Percentiles rank a stretch among this genome's conserved stretches.
Conservation (phyloP, 78 protist genomes). For the Paulinella micropora region DNA sequence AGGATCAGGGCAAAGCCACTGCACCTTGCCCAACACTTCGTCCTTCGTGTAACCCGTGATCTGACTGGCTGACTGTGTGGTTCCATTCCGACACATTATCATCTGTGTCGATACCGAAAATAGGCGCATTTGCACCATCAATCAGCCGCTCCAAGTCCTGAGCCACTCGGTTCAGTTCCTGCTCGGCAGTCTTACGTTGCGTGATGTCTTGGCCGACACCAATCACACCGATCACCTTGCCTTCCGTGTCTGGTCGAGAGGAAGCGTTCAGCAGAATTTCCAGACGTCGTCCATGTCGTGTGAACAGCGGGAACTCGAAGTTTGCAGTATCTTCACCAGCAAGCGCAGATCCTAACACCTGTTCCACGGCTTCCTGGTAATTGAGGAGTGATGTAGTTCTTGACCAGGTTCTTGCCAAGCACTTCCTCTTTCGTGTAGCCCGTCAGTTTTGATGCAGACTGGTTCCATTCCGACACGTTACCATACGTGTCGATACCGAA, state of each 20-base stretch:
- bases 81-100: background rate
- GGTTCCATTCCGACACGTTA: background rate
- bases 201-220: conserved; percentile 18
- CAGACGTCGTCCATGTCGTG: background rate
- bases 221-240: background rate
- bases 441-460: background rate
- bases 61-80: background rate
- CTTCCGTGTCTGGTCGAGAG: background rate
- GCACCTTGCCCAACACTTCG: background rate
- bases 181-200: background rate
- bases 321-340: background rate
- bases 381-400: background rate
- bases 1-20: no score
- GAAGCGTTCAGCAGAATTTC: background rate
- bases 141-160: background rate
- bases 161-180: background rate
- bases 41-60: background rate
- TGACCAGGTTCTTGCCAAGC: background rate
- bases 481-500: background rate
- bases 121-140: conserved; percentile 8
- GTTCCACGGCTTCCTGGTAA: background rate
- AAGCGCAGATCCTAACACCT: conserved; percentile 1
- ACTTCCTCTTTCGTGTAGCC: background rate
- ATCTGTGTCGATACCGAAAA: background rate
- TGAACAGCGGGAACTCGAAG: conserved; percentile 20